phyloP scores from a whole-genome alignment of 148 eudicot genomes.

The Limonium bicolor region DNA sequence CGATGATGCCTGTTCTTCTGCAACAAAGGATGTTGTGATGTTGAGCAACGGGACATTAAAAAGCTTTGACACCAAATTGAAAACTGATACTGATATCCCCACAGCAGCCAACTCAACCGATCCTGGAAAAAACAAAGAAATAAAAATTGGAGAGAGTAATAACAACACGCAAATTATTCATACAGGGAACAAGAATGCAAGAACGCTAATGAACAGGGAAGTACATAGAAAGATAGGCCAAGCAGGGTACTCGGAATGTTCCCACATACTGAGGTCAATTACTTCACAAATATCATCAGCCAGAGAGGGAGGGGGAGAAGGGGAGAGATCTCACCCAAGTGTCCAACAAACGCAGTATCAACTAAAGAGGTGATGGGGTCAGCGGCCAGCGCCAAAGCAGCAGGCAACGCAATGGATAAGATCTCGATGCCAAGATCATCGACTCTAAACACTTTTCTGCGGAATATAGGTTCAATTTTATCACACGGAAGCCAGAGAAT shows the following conservation, averaged over 20 bases:
- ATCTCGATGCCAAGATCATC: conserved; percentile 70
- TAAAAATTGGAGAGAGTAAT: too few relatives aligned
- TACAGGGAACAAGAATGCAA: too few relatives aligned
- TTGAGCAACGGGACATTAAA: conserved; percentile 93
- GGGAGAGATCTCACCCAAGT: conserved; percentile 33
- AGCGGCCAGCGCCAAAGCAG: conserved; percentile 75
- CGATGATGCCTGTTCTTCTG: conserved; percentile 87
- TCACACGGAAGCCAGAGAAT: not conserved
- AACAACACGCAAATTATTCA: too few relatives aligned
- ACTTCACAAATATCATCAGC: too few relatives aligned
- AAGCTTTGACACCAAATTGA: conserved; percentile 79
- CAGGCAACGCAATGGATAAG: conserved; percentile 65
- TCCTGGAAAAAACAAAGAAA: conserved; percentile 19
- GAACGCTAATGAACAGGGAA: not conserved
- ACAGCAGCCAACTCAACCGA: conserved; percentile 90
- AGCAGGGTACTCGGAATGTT: too few relatives aligned
- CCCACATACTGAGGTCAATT: too few relatives aligned
- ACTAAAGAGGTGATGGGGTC: conserved; percentile 82
- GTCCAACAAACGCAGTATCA: conserved; percentile 90
- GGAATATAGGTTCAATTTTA: too few relatives aligned
- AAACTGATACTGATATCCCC: conserved; percentile 79
- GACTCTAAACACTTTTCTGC: conserved; percentile 32
- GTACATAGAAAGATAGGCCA: too few relatives aligned
- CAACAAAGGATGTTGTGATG: conserved; percentile 86
- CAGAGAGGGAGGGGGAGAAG: not conserved